phyloP scores from a whole-genome alignment of 2,329 filamentous ascomycete species.

The Fusarium sacchari region DNA sequence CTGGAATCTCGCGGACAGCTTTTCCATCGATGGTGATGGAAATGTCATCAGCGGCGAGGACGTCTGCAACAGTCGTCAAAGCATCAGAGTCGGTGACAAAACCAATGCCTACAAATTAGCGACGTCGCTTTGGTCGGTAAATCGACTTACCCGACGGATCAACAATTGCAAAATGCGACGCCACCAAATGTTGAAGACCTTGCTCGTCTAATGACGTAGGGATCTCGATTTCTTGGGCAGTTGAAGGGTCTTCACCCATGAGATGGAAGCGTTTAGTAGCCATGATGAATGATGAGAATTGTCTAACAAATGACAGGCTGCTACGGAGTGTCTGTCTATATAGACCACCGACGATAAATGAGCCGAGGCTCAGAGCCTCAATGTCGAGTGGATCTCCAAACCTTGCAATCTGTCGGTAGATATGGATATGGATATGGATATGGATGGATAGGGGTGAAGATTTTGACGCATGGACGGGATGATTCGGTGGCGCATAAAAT shows the following conservation, averaged over 20 bases:
- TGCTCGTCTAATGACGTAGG: slow-evolving; percentile 49
- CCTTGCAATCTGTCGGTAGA: slow-evolving; percentile 18
- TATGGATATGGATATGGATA: slow-evolving; percentile 1
- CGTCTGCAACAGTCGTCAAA: slow-evolving; percentile 49
- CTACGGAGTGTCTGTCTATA: slow-evolving; percentile 17
- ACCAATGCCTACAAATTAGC: slow-evolving; percentile 48
- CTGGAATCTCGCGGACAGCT: slow-evolving; percentile 60
- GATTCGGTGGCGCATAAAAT: slow-evolving; percentile 15
- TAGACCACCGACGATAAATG: slow-evolving; percentile 2
- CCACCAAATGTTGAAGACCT: slow-evolving; percentile 52
- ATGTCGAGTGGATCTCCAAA: slow-evolving; percentile 2
- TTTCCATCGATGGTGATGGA: slow-evolving; percentile 61
- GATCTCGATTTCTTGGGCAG: slow-evolving; percentile 51
- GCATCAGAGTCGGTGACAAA: slow-evolving; percentile 48
- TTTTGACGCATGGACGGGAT: slow-evolving; percentile 13
- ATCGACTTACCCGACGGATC: slow-evolving; percentile 49
- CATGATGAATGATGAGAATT: slow-evolving; percentile 42
- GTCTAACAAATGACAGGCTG: background rate
- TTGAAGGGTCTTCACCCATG: slow-evolving; percentile 52
- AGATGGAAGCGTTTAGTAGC: slow-evolving; percentile 54
- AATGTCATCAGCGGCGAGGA: slow-evolving; percentile 48
- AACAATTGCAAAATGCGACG: slow-evolving; percentile 56
- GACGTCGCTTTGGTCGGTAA: too few relatives aligned
- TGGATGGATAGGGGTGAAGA: slow-evolving; percentile 17
- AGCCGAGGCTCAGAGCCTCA: slow-evolving; percentile 18